Conservation (phyloP, 2,329 filamentous ascomycete genomes). For the Xylaria multiplex region DNA sequence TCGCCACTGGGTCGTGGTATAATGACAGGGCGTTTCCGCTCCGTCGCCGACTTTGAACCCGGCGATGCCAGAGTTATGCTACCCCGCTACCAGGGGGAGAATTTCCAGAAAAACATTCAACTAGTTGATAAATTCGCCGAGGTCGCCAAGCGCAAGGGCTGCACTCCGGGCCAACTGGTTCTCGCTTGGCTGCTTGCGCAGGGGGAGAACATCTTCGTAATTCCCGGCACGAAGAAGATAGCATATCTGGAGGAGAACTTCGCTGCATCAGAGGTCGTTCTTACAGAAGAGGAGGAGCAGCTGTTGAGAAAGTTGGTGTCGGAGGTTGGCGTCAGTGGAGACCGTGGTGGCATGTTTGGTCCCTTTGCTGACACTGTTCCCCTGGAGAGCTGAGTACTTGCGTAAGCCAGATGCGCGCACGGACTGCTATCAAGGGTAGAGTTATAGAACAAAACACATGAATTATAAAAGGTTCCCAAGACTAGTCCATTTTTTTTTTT, state of each 20-base stretch:
- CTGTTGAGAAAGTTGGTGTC: conserved; percentile 39
- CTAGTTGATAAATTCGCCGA: conserved; percentile 45
- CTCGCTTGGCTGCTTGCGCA: conserved; percentile 65
- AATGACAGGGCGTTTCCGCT: conserved; percentile 54
- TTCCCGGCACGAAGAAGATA: conserved; percentile 53
- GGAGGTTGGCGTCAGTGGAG: conserved; percentile 21
- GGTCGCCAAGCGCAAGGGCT: conserved; percentile 49
- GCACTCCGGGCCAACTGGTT: conserved; percentile 62
- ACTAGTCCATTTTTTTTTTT: too few species aligned
- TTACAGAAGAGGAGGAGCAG: conserved; percentile 43
- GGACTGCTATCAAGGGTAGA: too few species aligned
- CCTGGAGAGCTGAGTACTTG: conserved; percentile 2
- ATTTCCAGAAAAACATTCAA: conserved; percentile 60
- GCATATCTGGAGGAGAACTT: conserved; percentile 52
- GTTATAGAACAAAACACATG: too few species aligned
- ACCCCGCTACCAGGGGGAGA: conserved; percentile 58
- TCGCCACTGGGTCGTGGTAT: conserved; percentile 56
- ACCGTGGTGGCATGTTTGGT: conserved; percentile 24
- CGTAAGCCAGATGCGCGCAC: too few species aligned
- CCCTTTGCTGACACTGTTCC: conserved; percentile 20
- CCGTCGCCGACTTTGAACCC: conserved; percentile 35
- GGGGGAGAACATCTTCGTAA: conserved; percentile 55
- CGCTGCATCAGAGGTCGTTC: conserved; percentile 38
- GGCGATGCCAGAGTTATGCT: conserved; percentile 20
- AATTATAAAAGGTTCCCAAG: too few species aligned